Conservation (phyloP, 2,329 filamentous ascomycete genomes). For the Magnaporthales sp. region DNA sequence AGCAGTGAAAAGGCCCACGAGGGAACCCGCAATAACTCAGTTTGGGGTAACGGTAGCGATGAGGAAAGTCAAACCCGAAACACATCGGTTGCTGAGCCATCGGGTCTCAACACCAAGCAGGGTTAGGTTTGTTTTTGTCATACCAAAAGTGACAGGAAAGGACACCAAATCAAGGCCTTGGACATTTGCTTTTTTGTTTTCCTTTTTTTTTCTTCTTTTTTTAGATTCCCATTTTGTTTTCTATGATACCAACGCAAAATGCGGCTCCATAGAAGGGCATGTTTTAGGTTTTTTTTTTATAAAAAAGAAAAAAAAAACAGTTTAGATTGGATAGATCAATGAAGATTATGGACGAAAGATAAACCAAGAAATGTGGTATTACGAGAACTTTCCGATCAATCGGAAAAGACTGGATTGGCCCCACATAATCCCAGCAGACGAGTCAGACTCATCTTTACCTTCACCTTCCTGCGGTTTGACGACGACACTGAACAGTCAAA, state of each 20-base stretch:
- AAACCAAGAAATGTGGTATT: too few relatives aligned
- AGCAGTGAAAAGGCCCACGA: neutral
- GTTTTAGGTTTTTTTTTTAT: neutral
- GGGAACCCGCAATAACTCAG: neutral
- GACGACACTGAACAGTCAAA: too few relatives aligned
- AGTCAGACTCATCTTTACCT: too few relatives aligned
- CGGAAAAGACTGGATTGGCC: too few relatives aligned
- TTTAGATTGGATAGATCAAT: neutral
- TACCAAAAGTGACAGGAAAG: neutral
- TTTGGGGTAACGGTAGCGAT: conserved; percentile 2
- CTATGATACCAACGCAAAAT: neutral
- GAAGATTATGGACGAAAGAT: too few relatives aligned
- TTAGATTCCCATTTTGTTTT: neutral
- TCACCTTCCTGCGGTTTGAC: too few relatives aligned
- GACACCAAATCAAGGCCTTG: neutral
- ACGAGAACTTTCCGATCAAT: too few relatives aligned
- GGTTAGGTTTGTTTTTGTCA: neutral
- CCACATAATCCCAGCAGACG: too few relatives aligned
- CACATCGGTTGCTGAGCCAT: neutral
- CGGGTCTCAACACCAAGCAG: neutral
- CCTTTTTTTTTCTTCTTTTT: neutral
- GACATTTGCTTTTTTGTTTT: neutral
- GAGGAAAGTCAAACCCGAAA: neutral
- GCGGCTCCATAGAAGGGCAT: neutral
- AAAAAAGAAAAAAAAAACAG: too few relatives aligned